Percentiles rank a stretch among this genome's conserved stretches.
Evolutionary conservation across 768 basidiomycete species (phyloP).

Genomic region (Crucibulum laeve): DNA sequence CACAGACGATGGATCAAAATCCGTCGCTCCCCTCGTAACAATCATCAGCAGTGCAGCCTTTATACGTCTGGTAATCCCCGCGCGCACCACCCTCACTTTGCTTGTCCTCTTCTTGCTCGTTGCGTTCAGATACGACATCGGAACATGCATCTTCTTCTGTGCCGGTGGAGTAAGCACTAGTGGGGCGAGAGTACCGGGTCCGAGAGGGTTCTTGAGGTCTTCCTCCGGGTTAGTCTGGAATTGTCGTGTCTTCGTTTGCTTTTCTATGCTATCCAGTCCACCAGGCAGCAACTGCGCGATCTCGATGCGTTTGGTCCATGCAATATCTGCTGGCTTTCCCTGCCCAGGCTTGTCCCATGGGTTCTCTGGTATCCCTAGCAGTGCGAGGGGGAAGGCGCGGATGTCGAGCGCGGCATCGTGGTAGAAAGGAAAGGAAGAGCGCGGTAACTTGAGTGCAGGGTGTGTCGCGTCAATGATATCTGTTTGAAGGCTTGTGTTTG

Average conservation of each 20-base stretch:
- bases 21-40: slow-evolving; percentile 31
- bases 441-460: slow-evolving; percentile 10
- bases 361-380: slow-evolving; percentile 16
- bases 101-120: slow-evolving; percentile 31
- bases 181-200: too few species aligned
- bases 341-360: slow-evolving; percentile 15
- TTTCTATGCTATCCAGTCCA: neutral
- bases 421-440: slow-evolving; percentile 11
- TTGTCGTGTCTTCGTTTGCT: slow-evolving; percentile 14
- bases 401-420: slow-evolving; percentile 14
- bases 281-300: neutral
- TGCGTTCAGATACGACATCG: slow-evolving; percentile 32
- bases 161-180: too few species aligned
- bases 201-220: too few species aligned
- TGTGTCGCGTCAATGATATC: slow-evolving; percentile 12
- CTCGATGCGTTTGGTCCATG: slow-evolving; percentile 6
- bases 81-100: slow-evolving; percentile 23
- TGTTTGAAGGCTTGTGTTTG: too few species aligned
- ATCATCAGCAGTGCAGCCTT: slow-evolving; percentile 36
- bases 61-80: slow-evolving; percentile 25
- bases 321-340: slow-evolving; percentile 5
- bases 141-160: too few species aligned
- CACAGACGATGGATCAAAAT: slow-evolving; percentile 6
- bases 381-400: slow-evolving; percentile 25
- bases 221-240: too few species aligned